Evolutionary conservation across 2,329 filamentous ascomycete genomes (phyloP).

Genomic region (Fusarium humuli): DNA sequence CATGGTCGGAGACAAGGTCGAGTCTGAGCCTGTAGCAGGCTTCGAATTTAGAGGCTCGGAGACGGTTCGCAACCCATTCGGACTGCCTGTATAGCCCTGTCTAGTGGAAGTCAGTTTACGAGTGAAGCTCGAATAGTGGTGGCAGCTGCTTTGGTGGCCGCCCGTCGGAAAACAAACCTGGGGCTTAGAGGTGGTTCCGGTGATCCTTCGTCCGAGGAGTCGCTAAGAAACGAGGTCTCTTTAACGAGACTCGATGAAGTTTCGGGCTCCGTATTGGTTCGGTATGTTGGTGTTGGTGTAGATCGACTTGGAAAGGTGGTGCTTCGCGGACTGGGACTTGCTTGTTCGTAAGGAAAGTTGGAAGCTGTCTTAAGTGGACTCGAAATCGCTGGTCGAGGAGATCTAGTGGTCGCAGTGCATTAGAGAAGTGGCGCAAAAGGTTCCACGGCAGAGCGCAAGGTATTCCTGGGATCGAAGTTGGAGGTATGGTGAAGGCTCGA

Average conservation of each 20-base stretch:
- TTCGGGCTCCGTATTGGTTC: slow-evolving; percentile 30
- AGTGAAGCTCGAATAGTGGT: neutral
- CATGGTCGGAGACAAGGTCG: slow-evolving; percentile 58
- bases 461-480: slow-evolving; percentile 25
- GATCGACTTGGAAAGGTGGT: slow-evolving; percentile 38
- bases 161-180: slow-evolving; percentile 48
- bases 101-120: slow-evolving; percentile 42
- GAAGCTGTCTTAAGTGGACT: slow-evolving; percentile 63
- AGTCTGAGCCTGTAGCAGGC: slow-evolving; percentile 56
- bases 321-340: slow-evolving; percentile 55
- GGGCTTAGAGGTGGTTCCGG: slow-evolving; percentile 49
- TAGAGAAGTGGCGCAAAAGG: slow-evolving; percentile 32
- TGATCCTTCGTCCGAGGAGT: slow-evolving; percentile 53
- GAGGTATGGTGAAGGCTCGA: slow-evolving; percentile 40
- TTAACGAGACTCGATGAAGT: slow-evolving; percentile 25
- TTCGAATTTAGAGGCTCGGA: slow-evolving; percentile 59
- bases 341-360: slow-evolving; percentile 56
- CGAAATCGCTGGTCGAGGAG: slow-evolving; percentile 59
- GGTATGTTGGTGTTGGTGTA: slow-evolving; percentile 45
- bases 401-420: slow-evolving; percentile 53
- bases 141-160: slow-evolving; percentile 7
- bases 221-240: slow-evolving; percentile 53
- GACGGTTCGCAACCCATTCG: slow-evolving; percentile 64
- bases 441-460: slow-evolving; percentile 45
- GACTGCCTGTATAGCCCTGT: slow-evolving; percentile 42